Conservation (phyloP, 2,329 filamentous ascomycete species). For the Botrytis squamosa region DNA sequence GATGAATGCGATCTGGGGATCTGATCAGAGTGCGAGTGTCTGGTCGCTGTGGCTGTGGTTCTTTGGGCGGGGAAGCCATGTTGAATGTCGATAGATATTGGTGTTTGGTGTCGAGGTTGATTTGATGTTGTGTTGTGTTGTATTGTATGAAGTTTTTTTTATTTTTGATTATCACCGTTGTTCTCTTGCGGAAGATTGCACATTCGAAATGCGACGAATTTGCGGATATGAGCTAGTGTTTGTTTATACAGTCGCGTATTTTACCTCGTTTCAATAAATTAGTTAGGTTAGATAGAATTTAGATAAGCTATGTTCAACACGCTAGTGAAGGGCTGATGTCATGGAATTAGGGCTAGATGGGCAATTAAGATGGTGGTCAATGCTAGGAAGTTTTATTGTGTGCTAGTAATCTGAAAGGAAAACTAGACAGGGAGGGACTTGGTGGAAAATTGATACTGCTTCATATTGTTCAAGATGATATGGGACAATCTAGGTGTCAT, state of each 20-base stretch:
- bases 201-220: background rate
- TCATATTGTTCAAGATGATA: background rate
- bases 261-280: background rate
- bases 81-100: background rate
- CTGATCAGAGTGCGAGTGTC: background rate
- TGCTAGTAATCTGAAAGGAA: background rate
- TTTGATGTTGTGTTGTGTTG: background rate
- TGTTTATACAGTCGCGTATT: background rate
- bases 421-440: background rate
- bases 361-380: too few species aligned
- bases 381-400: background rate
- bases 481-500: background rate
- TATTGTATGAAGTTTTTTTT: background rate
- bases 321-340: background rate
- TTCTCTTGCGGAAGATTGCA: background rate
- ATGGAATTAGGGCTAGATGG: background rate
- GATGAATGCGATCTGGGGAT: background rate
- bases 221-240: background rate
- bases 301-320: background rate
- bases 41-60: background rate
- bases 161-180: background rate
- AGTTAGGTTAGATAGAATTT: background rate
- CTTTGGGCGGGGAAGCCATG: background rate
- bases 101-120: background rate
- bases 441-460: accelerated